A percentile compares a stretch with the other conserved stretches of the same genome.
Evolutionary conservation across 371 early-diverging fungal species (phyloP).

Genomic region (Lichtheimia ramosa): DNA sequence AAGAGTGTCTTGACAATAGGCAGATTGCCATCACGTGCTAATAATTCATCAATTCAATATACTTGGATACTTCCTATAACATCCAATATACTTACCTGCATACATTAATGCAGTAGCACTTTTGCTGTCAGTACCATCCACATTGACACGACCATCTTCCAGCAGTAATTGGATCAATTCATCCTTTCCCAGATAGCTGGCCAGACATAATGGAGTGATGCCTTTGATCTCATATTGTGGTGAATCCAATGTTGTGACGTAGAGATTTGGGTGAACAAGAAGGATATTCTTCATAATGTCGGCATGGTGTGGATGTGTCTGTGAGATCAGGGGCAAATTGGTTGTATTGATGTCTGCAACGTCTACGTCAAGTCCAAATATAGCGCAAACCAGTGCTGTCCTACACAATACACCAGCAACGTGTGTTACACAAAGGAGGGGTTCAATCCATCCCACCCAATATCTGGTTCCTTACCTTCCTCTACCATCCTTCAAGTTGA

Average conservation of each 20-base stretch:
- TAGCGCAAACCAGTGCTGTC: conserved; percentile 58
- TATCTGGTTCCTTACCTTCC: conserved; percentile 53
- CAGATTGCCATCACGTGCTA: conserved; percentile 71
- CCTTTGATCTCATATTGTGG: conserved; percentile 71
- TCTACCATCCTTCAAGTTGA: conserved; percentile 64
- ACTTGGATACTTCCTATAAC: not conserved
- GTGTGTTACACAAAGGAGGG: conserved; percentile 8
- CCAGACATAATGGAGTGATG: conserved; percentile 74
- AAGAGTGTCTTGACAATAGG: conserved; percentile 60
- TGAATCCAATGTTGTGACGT: conserved; percentile 55
- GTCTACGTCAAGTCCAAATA: conserved; percentile 61
- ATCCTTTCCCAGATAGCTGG: conserved; percentile 70
- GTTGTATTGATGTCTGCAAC: conserved; percentile 55
- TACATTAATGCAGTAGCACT: conserved; percentile 81
- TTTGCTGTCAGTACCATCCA: conserved; percentile 69
- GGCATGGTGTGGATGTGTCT: conserved; percentile 55
- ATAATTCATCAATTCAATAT: not conserved
- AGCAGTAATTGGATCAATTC: conserved; percentile 61
- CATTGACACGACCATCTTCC: conserved; percentile 66
- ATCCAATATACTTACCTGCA: conserved; percentile 53
- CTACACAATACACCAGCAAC: conserved; percentile 22
- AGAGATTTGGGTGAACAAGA: conserved; percentile 54
- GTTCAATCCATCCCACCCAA: not conserved
- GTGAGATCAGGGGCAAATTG: conserved; percentile 60
- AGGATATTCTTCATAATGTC: conserved; percentile 60